These are phyloP conservation scores for Malus sylvestris DNA, from an alignment of 306 rosid species.

Conservation along the genomic window DNA sequence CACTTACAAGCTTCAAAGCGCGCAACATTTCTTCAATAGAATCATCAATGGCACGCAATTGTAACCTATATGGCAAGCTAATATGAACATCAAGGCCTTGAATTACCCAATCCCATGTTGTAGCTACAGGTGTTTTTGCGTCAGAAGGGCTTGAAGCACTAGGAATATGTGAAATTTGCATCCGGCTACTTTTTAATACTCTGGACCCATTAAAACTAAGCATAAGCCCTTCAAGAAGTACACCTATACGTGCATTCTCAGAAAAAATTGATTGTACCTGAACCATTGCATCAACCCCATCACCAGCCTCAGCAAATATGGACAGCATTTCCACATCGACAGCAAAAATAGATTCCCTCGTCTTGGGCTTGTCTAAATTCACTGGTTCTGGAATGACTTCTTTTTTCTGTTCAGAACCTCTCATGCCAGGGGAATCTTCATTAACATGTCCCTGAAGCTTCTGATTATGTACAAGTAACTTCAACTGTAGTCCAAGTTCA, in stretches of 20 bases:
- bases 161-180: slow-evolving; percentile 95
- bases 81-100: slow-evolving; percentile 91
- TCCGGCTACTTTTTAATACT: slow-evolving; percentile 83
- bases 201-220: slow-evolving; percentile 74
- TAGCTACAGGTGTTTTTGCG: slow-evolving; percentile 35
- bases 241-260: slow-evolving; percentile 92
- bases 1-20: slow-evolving; percentile 69
- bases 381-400: slow-evolving; percentile 46
- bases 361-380: slow-evolving; percentile 63
- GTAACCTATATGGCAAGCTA: slow-evolving; percentile 85
- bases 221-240: slow-evolving; percentile 91
- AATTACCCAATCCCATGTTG: slow-evolving; percentile 93
- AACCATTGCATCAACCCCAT: slow-evolving; percentile 86
- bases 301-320: slow-evolving; percentile 82
- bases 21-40: slow-evolving; percentile 90
- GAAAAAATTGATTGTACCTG: slow-evolving; percentile 96
- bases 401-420: slow-evolving; percentile 45
- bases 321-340: slow-evolving; percentile 85
- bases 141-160: slow-evolving; percentile 54
- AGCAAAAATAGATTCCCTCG: slow-evolving; percentile 84
- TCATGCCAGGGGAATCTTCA: slow-evolving; percentile 35
- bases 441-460: slow-evolving; percentile 50
- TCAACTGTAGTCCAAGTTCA: slow-evolving; percentile 74
- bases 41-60: slow-evolving; percentile 97
- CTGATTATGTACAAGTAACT: slow-evolving; percentile 62